These are phyloP conservation scores for Starmerella cellae DNA, from an alignment of 805 yeast genomes.

Conservation along the genomic window DNA sequence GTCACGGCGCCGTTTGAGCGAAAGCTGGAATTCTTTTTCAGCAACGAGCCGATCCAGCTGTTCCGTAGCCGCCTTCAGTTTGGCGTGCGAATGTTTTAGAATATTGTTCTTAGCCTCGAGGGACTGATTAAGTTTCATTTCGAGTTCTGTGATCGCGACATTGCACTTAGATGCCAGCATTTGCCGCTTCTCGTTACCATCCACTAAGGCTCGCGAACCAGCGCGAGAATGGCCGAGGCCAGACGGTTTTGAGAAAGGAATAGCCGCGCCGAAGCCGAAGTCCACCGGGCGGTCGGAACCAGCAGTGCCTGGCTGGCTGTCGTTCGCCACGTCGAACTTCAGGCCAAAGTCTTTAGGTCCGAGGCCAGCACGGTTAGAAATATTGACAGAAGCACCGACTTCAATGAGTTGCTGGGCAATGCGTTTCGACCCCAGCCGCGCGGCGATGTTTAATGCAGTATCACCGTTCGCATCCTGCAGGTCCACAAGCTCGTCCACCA, in stretches of 20 bases:
- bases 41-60: slow-evolving; percentile 37
- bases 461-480: slow-evolving; percentile 90
- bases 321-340: slow-evolving; percentile 25
- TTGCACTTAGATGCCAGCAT: slow-evolving; percentile 41
- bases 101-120: slow-evolving; percentile 39
- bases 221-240: slow-evolving; percentile 4
- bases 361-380: slow-evolving; percentile 74
- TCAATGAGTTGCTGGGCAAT: slow-evolving; percentile 70
- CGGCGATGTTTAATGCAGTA: slow-evolving; percentile 85
- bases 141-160: slow-evolving; percentile 38
- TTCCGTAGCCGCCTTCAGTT: slow-evolving; percentile 44
- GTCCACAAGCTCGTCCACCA: slow-evolving; percentile 62
- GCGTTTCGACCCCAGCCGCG: slow-evolving; percentile 70
- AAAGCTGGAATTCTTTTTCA: slow-evolving; percentile 33
- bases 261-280: no score
- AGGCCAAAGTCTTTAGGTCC: slow-evolving; percentile 80
- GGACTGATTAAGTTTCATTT: slow-evolving; percentile 48
- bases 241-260: no score
- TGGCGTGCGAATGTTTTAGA: slow-evolving; percentile 41
- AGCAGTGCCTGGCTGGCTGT: background rate
- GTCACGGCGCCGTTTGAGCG: slow-evolving; percentile 30
- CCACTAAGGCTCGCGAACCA: slow-evolving; percentile 11
- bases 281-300: background rate
- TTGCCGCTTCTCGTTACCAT: slow-evolving; percentile 26
- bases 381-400: slow-evolving; percentile 71